These are phyloP conservation scores for Thraustotheca clavata DNA, from an alignment of 352 stramenopile species.

Conservation along the genomic window DNA sequence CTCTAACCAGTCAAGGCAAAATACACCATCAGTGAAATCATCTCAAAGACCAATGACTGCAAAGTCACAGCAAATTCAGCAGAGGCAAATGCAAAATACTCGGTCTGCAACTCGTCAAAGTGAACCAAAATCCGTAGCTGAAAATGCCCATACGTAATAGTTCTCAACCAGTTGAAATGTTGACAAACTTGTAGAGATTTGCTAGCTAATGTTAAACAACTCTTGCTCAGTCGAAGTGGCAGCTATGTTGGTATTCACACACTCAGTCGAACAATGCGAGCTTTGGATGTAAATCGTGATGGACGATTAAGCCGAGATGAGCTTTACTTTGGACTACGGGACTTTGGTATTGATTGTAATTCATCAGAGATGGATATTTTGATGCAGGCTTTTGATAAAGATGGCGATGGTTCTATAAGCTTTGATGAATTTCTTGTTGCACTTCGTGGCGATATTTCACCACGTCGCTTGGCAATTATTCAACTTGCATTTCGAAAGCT, in stretches of 20 bases:
- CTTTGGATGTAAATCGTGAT: constrained; percentile 41
- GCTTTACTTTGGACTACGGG: constrained; percentile 47
- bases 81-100: no score
- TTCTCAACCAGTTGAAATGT: no score
- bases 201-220: constrained; percentile 27
- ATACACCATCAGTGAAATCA: no score
- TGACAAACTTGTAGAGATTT: constrained; percentile 6
- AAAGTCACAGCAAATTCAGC: no score
- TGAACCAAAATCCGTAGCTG: no score
- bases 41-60: no score
- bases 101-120: no score
- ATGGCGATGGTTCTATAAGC: constrained; percentile 44
- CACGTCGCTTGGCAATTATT: constrained; percentile 34
- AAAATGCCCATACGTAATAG: no score
- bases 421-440: constrained; percentile 40
- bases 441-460: constrained; percentile 35
- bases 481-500: constrained; percentile 44
- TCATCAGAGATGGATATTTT: constrained; percentile 31
- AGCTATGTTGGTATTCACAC: constrained; percentile 39
- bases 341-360: constrained; percentile 42
- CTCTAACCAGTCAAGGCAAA: no score
- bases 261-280: constrained; percentile 31
- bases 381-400: constrained; percentile 35
- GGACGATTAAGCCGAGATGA: constrained; percentile 38
- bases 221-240: constrained; percentile 31